Evolutionary conservation across 2,329 filamentous ascomycete species (phyloP).

Genomic region (Cercospora sp.): DNA sequence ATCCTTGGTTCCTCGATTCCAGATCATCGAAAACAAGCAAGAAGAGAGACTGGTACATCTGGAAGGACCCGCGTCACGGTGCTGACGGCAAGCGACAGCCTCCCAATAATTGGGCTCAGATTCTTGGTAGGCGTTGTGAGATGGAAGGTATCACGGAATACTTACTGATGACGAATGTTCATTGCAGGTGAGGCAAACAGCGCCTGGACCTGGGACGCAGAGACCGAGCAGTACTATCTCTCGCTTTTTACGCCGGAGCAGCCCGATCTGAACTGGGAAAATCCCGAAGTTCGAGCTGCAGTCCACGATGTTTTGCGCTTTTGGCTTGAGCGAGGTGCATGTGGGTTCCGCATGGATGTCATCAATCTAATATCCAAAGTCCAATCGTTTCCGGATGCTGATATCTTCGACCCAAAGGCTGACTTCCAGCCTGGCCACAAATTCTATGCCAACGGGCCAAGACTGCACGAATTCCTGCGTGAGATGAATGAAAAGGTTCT

Average conservation of each 20-base stretch:
- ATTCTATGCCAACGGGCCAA: conserved; percentile 59
- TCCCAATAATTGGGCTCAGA: conserved; percentile 56
- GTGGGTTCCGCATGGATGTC: conserved; percentile 50
- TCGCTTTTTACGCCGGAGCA: conserved; percentile 50
- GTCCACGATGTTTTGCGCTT: conserved; percentile 51
- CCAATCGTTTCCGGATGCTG: conserved; percentile 45
- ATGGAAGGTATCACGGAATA: background rate
- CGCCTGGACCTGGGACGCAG: conserved; percentile 50
- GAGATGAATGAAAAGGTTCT: conserved; percentile 56
- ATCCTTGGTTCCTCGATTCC: conserved; percentile 60
- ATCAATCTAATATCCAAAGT: conserved; percentile 53
- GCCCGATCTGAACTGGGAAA: conserved; percentile 53
- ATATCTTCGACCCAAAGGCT: conserved; percentile 43
- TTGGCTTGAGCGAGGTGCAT: conserved; percentile 50
- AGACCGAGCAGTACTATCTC: conserved; percentile 50
- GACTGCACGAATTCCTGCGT: conserved; percentile 59
- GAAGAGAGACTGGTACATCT: conserved; percentile 66
- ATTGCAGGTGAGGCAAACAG: conserved; percentile 39
- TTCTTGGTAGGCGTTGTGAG: conserved; percentile 27
- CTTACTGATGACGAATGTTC: background rate
- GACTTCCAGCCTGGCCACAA: conserved; percentile 51
- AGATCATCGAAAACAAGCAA: conserved; percentile 52
- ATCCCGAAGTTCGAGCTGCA: conserved; percentile 45
- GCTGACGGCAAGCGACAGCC: conserved; percentile 55
- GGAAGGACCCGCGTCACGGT: conserved; percentile 60